Conservation (phyloP, 2,329 filamentous ascomycete species). For the Phialocephala subalpina region DNA sequence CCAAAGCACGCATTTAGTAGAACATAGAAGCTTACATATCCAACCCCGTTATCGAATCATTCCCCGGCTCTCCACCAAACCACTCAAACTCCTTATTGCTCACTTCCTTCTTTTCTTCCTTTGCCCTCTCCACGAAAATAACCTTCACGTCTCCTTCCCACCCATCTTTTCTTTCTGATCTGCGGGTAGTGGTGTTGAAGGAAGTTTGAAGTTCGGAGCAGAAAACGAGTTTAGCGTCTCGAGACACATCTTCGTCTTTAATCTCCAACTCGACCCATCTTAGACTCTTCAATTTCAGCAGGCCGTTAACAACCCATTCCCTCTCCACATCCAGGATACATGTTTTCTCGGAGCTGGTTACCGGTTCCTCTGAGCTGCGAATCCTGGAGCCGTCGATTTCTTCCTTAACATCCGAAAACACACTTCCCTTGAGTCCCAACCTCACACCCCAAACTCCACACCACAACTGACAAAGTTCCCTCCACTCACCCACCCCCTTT, state of each 20-base stretch:
- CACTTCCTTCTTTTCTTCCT: not conserved
- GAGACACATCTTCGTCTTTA: slow-evolving; percentile 25
- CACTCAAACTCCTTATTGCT: slow-evolving; percentile 15
- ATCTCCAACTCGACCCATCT: slow-evolving; percentile 30
- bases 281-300: slow-evolving; percentile 18
- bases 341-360: not conserved
- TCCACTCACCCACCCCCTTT: slow-evolving; percentile 25
- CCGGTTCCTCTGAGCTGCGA: not conserved
- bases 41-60: slow-evolving; percentile 21
- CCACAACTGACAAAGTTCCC: slow-evolving; percentile 29
- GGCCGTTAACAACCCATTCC: slow-evolving; percentile 27
- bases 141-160: slow-evolving; percentile 19
- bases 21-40: slow-evolving; percentile 18
- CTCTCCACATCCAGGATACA: slow-evolving; percentile 23
- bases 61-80: slow-evolving; percentile 24
- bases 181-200: not conserved
- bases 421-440: slow-evolving; percentile 23
- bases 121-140: slow-evolving; percentile 22
- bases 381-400: not conserved
- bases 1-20: not conserved
- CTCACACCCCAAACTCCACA: slow-evolving; percentile 23
- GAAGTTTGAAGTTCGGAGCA: slow-evolving; percentile 21
- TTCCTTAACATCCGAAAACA: slow-evolving; percentile 6
- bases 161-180: not conserved
- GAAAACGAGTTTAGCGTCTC: slow-evolving; percentile 27